These are phyloP conservation scores for Odontarrhena argentea DNA, from an alignment of 345 rosid genomes.

Conservation along the genomic window DNA sequence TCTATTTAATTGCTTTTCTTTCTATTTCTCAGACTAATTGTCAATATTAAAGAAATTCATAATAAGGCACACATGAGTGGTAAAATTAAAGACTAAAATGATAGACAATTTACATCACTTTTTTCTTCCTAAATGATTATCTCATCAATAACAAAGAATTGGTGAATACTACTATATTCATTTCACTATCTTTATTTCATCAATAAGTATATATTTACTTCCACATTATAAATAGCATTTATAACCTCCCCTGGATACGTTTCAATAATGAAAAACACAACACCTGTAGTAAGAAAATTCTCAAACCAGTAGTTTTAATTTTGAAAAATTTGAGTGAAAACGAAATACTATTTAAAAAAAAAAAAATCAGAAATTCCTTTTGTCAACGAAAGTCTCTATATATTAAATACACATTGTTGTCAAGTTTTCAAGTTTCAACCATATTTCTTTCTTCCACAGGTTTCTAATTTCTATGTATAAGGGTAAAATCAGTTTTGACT, in stretches of 20 bases:
- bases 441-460: conserved; percentile 24
- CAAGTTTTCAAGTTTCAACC: conserved; percentile 41
- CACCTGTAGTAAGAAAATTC: background rate
- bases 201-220: conserved; percentile 23
- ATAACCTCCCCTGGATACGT: conserved; percentile 8
- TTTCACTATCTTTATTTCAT: conserved; percentile 32
- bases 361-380: background rate
- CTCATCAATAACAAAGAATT: conserved; percentile 33
- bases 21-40: background rate
- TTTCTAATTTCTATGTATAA: conserved; percentile 26
- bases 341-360: background rate
- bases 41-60: conserved; percentile 15
- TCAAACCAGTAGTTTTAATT: conserved; percentile 5
- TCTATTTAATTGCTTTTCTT: conserved; percentile 17
- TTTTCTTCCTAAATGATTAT: conserved; percentile 37
- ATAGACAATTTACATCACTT: conserved; percentile 11
- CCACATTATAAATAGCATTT: conserved; percentile 18
- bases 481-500: conserved; percentile 38
- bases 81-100: conserved; percentile 31
- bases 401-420: conserved; percentile 36
- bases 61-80: conserved; percentile 23
- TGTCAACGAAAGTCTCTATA: conserved; percentile 8
- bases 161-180: conserved; percentile 9
- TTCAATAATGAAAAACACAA: conserved; percentile 27
- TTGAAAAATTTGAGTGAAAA: background rate